phyloP scores from a whole-genome alignment of 1,284 basidiomycete genomes.

The Ganoderma lingzhi region DNA sequence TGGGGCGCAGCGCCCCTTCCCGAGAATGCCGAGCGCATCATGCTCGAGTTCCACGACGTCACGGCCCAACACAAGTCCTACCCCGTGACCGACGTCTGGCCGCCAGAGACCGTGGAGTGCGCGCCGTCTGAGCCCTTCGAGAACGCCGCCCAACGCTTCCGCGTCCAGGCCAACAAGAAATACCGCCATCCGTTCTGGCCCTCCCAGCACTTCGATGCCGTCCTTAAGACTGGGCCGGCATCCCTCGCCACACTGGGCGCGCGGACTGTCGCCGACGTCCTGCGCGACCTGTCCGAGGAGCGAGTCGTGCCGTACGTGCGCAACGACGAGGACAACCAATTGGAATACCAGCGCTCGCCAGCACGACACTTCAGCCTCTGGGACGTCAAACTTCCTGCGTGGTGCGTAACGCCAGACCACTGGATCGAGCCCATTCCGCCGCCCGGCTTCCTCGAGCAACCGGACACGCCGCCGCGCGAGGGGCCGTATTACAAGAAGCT shows the following conservation, averaged over 20 bases:
- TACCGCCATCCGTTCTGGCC: slow-evolving; percentile 23
- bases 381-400: slow-evolving; percentile 20
- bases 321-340: slow-evolving; percentile 19
- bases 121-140: slow-evolving; percentile 12
- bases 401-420: slow-evolving; percentile 21
- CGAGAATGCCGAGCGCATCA: slow-evolving; percentile 8
- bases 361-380: slow-evolving; percentile 10
- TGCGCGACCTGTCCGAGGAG: slow-evolving; percentile 3
- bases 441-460: slow-evolving; percentile 12
- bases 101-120: slow-evolving; percentile 12
- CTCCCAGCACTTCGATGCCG: slow-evolving; percentile 17
- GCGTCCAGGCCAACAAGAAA: slow-evolving; percentile 24
- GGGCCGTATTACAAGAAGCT: slow-evolving; percentile 22
- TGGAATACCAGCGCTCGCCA: slow-evolving; percentile 1
- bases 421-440: slow-evolving; percentile 25
- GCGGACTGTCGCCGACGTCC: slow-evolving; percentile 6
- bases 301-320: slow-evolving; percentile 23
- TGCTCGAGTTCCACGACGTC: slow-evolving; percentile 18
- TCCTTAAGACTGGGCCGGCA: not conserved
- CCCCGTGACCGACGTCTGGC: slow-evolving; percentile 17
- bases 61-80: slow-evolving; percentile 15
- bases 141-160: slow-evolving; percentile 23
- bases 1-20: not conserved
- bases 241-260: not conserved
- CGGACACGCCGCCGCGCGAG: not conserved